Evolutionary conservation across 768 basidiomycete genomes (phyloP).

Genomic region (Lactarius trivialis): DNA sequence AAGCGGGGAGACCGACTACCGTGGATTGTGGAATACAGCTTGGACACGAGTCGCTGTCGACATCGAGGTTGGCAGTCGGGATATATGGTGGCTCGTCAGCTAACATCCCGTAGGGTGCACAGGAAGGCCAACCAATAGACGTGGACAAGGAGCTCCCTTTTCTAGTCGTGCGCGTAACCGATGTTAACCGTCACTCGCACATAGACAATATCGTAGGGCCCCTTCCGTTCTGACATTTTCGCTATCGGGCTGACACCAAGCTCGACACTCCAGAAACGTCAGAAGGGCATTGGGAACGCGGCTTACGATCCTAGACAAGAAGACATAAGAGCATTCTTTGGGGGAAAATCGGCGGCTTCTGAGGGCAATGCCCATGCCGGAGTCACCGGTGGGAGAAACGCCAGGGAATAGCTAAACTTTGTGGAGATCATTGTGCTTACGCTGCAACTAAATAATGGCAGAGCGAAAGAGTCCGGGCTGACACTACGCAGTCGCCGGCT

Average conservation of each 20-base stretch:
- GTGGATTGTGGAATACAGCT: slow-evolving; percentile 59
- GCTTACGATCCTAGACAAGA: slow-evolving; percentile 70
- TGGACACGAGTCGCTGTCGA: slow-evolving; percentile 55
- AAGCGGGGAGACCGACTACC: slow-evolving; percentile 34
- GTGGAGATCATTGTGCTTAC: not conserved
- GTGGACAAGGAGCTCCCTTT: slow-evolving; percentile 30
- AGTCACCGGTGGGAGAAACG: slow-evolving; percentile 3
- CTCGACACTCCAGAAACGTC: slow-evolving; percentile 41
- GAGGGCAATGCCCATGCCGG: slow-evolving; percentile 31
- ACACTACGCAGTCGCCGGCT: not conserved
- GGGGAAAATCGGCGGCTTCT: slow-evolving; percentile 28
- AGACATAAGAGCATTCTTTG: slow-evolving; percentile 71
- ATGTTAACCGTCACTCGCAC: slow-evolving; percentile 53
- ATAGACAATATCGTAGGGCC: slow-evolving; percentile 47
- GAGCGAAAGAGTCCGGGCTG: not conserved
- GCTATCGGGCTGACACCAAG: not conserved
- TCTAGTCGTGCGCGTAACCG: slow-evolving; percentile 41
- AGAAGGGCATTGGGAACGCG: slow-evolving; percentile 65
- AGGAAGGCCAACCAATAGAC: slow-evolving; percentile 24
- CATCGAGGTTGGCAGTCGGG: slow-evolving; percentile 34
- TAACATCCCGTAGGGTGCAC: slow-evolving; percentile 27
- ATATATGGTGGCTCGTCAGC: not conserved
- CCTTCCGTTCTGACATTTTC: not conserved
- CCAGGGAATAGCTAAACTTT: not conserved
- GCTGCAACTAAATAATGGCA: not conserved